Base-by-base conservation (phyloP, 129 eudicot genomes). In the Deinandra increscens region DNA sequence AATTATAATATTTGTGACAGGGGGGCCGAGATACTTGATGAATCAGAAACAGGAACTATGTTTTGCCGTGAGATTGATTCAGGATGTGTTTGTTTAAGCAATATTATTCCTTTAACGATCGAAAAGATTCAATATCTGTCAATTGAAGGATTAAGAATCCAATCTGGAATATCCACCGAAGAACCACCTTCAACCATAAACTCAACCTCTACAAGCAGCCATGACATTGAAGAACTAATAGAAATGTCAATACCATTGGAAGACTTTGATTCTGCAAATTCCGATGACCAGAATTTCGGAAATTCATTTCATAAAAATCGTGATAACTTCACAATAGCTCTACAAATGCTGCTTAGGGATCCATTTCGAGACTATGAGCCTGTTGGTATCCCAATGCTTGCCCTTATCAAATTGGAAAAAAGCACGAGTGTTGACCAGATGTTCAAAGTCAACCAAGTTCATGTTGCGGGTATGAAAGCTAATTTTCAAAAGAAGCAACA, bases 101-200 rank as follows among this genome's bases (percentile, higher is more conserved):
- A 70, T 58, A 78, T 86, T 38, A 80, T 72, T 56, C 88, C 86
- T 37, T 55, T 64, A 41, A 87, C 93, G 38, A 75, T 89, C 64
- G 82, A 82, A 55, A 86, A 86, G 58, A 84, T 89, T 38, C 90
- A 86, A 56, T 74, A 78, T 67, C 85, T 89, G 36, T 64, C 81
- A 66, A 74, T 89, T 9, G 88, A 86, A 79, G 93, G 96, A 17
- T 64, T 86, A 62, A 80, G 83, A 77, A 78, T 89, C 71, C 96
- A 86, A 74, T 81, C 90, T 9, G 80, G 83, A 73, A 75, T 89
- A 81, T 71, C 86, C 79, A 78, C 76, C 56, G 86, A 86, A 50
- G 88, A 84, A 7, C 80, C 86, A 53, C 56, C 73, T 12, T 69
- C 34, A 75, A 75, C 49, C 50, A 26, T 79, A 49, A 66, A 36